phyloP scores from a whole-genome alignment of 176 grass and related monocot species.

The Phyllostachys edulis region DNA sequence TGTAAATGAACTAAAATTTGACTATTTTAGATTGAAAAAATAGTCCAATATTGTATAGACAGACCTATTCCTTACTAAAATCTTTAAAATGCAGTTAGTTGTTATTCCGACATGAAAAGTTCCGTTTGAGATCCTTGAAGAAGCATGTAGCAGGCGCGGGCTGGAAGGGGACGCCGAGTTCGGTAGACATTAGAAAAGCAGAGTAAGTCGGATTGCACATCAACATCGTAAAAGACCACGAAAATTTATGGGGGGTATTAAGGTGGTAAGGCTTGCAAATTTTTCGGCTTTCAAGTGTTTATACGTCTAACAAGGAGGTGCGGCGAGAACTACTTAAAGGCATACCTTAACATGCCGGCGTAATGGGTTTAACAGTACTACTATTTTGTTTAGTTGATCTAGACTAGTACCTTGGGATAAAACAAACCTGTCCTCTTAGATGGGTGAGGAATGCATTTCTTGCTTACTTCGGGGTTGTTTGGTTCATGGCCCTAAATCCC shows the following conservation, averaged over 20 bases:
- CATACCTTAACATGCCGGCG: neutral
- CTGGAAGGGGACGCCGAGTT: neutral
- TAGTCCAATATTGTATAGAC: too few species aligned
- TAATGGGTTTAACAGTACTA: neutral
- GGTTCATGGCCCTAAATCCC: too few species aligned
- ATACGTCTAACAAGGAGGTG: conserved; percentile 24
- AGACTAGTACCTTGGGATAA: too few species aligned
- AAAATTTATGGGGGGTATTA: neutral
- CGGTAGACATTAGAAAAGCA: neutral
- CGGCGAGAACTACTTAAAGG: neutral
- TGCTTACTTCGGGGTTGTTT: too few species aligned
- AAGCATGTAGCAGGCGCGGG: neutral
- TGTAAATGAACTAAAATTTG: too few species aligned
- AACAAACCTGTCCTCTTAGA: too few species aligned
- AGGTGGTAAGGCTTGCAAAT: neutral
- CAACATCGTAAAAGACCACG: conserved; percentile 21
- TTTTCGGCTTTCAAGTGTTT: conserved; percentile 9
- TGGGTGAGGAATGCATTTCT: too few species aligned
- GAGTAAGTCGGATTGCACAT: conserved; percentile 20
- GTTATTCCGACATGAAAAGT: neutral
- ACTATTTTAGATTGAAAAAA: too few species aligned
- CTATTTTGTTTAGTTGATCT: neutral
- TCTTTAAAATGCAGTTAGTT: neutral
- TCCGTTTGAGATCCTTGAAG: neutral
- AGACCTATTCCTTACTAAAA: too few species aligned